phyloP scores from a whole-genome alignment of 1,284 basidiomycete genomes.

The Ceratobasidium sp. region DNA sequence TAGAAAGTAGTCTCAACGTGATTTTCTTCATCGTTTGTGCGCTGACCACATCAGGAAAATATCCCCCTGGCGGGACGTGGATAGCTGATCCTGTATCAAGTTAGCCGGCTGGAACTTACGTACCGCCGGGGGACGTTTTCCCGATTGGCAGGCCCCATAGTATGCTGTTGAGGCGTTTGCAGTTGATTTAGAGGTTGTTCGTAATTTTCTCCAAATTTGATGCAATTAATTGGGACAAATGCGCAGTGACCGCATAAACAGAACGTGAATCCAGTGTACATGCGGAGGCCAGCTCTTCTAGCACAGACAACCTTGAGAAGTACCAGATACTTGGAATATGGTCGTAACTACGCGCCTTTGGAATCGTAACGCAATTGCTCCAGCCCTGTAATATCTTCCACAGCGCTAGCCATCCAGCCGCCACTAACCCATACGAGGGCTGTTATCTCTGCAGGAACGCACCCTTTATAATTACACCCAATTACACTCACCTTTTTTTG shows the following conservation, averaged over 20 bases:
- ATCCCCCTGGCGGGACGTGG: too few species aligned
- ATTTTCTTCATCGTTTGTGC: not conserved
- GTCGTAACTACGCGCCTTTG: conserved; percentile 32
- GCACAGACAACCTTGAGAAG: not conserved
- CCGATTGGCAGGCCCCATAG: too few species aligned
- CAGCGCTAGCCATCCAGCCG: conserved; percentile 37
- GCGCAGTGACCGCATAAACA: not conserved
- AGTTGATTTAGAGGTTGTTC: not conserved
- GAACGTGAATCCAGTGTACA: not conserved
- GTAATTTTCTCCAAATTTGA: not conserved
- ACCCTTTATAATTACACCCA: not conserved
- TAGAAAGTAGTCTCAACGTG: not conserved
- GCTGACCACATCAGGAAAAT: too few species aligned
- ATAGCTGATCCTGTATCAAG: too few species aligned
- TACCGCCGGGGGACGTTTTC: too few species aligned
- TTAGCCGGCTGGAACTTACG: too few species aligned
- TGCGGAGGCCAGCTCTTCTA: not conserved
- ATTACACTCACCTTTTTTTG: too few species aligned
- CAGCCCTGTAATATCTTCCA: conserved; percentile 29
- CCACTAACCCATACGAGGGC: conserved; percentile 41
- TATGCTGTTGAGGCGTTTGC: not conserved
- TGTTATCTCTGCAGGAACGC: conserved; percentile 24
- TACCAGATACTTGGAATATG: not conserved
- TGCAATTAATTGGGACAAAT: not conserved
- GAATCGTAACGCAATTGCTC: conserved; percentile 31